Percentiles rank a stretch among this genome's conserved stretches.
These are phyloP conservation scores for Nadsonia starkeyi-henricii DNA, from an alignment of 1,139 yeast genomes.

Conservation along the genomic window DNA sequence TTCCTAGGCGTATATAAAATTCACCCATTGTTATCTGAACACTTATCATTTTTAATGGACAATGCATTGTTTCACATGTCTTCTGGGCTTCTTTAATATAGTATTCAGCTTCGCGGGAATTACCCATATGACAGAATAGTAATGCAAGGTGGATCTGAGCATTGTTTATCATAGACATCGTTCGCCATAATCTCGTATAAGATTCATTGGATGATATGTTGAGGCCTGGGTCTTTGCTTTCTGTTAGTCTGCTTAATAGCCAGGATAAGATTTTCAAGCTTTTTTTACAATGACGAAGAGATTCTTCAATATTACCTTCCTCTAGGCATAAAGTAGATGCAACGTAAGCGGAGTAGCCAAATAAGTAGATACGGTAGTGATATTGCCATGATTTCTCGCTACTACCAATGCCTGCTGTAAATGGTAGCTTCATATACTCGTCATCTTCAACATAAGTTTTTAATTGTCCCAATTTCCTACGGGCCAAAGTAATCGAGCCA, in stretches of 20 bases:
- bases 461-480: slow-evolving; percentile 3
- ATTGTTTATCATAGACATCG: not conserved
- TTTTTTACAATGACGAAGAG: not conserved
- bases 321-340: not conserved
- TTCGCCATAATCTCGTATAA: not conserved
- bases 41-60: not conserved
- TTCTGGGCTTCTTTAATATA: not conserved
- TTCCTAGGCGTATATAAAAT: not conserved
- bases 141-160: not conserved
- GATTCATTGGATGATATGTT: not conserved
- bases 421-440: slow-evolving; percentile 7
- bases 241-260: not conserved
- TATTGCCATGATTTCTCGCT: not conserved
- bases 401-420: not conserved
- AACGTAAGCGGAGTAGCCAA: not conserved
- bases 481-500: slow-evolving; percentile 5
- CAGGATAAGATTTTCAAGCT: not conserved
- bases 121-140: not conserved
- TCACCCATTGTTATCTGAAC: not conserved
- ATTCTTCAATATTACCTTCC: not conserved
- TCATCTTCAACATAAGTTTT: slow-evolving; percentile 6
- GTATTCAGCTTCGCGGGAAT: not conserved
- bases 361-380: not conserved
- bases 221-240: not conserved
- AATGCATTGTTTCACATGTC: not conserved